Base-by-base conservation (phyloP, 495 filamentous ascomycete species). In the Penicillium malachiteum region DNA sequence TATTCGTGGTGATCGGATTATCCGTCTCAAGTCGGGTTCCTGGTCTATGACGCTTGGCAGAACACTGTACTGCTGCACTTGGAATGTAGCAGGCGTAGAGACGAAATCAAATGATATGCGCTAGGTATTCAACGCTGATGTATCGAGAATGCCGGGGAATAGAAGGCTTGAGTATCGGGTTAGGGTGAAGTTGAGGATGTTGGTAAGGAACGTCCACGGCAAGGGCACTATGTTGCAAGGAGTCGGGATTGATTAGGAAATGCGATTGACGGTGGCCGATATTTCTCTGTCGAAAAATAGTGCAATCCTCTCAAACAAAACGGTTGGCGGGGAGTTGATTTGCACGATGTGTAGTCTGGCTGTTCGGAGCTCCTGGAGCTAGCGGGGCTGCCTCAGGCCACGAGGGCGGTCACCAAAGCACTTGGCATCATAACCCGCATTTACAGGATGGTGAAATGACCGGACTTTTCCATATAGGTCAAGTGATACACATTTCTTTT, bases 321-420 rank as follows among this genome's bases (percentile, higher is more conserved):
- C 43, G 13, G 21, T 14, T 31, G 43, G 14, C 13, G 43, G 43
- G 18, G 41, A 26, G 43, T 46, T 46, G 43, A 46, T 31, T n/a
- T 46, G 43, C 13, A 26, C 12, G 43, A 43, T 17, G 40, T 41
- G 48, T 31, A 50, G 53, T 38, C 54, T 59, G 63, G 55, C 48
- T 66, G 60, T 61, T 63, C 59, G 63, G 60, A 68, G 65, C 65
- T 68, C 59, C 65, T 64, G 64, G 64, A 69, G 59, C 64, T 67
- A 51, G 66, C 56, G 10, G 35, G 40, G 44, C 5, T 52, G 62
- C 58, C 63, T 64, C 52, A 59, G 59, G 64, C 65, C 32, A 52
- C 30, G 46, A 59, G 57, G 64, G 62, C 67, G 65, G 60, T 66
- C 54, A 54, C 43, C 51, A 31, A 38, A 39, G 9, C 10, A 43